A percentile compares a stretch with the other conserved stretches of the same genome.
phyloP scores from a whole-genome alignment of 768 basidiomycete species.

The Stropharia rugosoannulata region DNA sequence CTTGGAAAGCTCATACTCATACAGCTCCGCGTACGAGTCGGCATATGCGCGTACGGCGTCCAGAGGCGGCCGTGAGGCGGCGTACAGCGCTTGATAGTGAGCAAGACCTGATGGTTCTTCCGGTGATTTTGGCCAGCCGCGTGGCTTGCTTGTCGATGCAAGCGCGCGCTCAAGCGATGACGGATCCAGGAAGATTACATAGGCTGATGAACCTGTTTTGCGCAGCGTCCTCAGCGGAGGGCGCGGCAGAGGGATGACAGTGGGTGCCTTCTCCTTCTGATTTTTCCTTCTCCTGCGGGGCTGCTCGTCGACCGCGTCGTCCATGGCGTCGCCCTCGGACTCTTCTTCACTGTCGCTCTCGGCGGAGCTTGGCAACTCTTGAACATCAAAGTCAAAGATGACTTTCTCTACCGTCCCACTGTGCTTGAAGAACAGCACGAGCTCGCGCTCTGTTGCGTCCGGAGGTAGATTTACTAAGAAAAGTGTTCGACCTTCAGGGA shows the following conservation, averaged over 20 bases:
- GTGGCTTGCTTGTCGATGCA: conserved; percentile 47
- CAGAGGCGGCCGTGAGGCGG: conserved; percentile 72
- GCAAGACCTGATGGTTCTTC: conserved; percentile 67
- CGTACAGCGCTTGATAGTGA: conserved; percentile 68
- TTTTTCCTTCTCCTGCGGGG: conserved; percentile 41
- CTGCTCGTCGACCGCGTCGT: conserved; percentile 27
- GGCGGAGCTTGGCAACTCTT: conserved; percentile 36
- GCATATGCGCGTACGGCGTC: conserved; percentile 75
- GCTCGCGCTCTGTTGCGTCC: conserved; percentile 81
- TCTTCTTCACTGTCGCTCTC: conserved; percentile 45
- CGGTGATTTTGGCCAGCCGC: conserved; percentile 60
- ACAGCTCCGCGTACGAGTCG: conserved; percentile 73
- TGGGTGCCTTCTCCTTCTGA: conserved; percentile 43
- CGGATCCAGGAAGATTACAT: conserved; percentile 68
- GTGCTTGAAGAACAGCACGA: conserved; percentile 73
- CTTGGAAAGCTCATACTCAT: conserved; percentile 70
- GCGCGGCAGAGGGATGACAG: conserved; percentile 60
- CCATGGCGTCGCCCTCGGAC: conserved; percentile 30
- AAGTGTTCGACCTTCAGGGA: conserved; percentile 65
- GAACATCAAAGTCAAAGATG: conserved; percentile 53
- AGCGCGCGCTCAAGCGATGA: conserved; percentile 73
- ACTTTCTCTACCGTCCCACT: conserved; percentile 80
- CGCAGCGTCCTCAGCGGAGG: conserved; percentile 53
- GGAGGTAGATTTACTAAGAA: conserved; percentile 91
- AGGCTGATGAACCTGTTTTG: conserved; percentile 65